Conservation (phyloP, 1,139 yeast species). For the Pichia norvegensis region DNA sequence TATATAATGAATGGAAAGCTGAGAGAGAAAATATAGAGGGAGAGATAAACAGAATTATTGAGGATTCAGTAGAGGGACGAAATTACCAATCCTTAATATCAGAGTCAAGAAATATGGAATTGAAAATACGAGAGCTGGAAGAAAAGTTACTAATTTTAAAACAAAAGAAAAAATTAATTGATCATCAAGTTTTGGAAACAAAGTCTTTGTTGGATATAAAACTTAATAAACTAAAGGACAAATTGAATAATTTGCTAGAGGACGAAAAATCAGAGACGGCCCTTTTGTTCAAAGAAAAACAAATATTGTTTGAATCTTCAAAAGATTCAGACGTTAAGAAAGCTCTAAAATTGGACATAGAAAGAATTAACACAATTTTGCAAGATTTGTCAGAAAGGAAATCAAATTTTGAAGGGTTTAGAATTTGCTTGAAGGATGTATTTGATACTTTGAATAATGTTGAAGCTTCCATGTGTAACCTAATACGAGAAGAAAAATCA, state of each 20-base stretch:
- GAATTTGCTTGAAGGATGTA: slow-evolving; percentile 35
- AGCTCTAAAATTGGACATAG: slow-evolving; percentile 25
- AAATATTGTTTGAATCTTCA: slow-evolving; percentile 6
- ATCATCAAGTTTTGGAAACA: slow-evolving; percentile 41
- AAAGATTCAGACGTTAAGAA: slow-evolving; percentile 20
- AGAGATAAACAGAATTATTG: slow-evolving; percentile 34
- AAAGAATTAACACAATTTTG: slow-evolving; percentile 25
- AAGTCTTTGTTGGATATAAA: slow-evolving; percentile 29
- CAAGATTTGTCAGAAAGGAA: slow-evolving; percentile 18
- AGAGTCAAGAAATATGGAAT: slow-evolving; percentile 32
- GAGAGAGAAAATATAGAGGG: slow-evolving; percentile 32
- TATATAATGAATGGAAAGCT: slow-evolving; percentile 41
- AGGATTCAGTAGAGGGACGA: slow-evolving; percentile 38
- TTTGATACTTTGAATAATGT: slow-evolving; percentile 24
- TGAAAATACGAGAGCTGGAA: slow-evolving; percentile 39
- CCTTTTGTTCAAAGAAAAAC: slow-evolving; percentile 11
- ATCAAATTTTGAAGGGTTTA: slow-evolving; percentile 22
- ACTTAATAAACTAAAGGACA: slow-evolving; percentile 21
- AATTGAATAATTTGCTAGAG: slow-evolving; percentile 15
- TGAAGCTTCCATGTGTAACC: slow-evolving; percentile 21
- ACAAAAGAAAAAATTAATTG: slow-evolving; percentile 33
- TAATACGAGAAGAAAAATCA: slow-evolving; percentile 15
- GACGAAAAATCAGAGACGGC: slow-evolving; percentile 17
- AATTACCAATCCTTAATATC: slow-evolving; percentile 35
- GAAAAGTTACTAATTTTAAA: slow-evolving; percentile 31